These are phyloP conservation scores for Hortaea sp. DNA, from an alignment of 2,329 filamentous ascomycete genomes.

Conservation along the genomic window DNA sequence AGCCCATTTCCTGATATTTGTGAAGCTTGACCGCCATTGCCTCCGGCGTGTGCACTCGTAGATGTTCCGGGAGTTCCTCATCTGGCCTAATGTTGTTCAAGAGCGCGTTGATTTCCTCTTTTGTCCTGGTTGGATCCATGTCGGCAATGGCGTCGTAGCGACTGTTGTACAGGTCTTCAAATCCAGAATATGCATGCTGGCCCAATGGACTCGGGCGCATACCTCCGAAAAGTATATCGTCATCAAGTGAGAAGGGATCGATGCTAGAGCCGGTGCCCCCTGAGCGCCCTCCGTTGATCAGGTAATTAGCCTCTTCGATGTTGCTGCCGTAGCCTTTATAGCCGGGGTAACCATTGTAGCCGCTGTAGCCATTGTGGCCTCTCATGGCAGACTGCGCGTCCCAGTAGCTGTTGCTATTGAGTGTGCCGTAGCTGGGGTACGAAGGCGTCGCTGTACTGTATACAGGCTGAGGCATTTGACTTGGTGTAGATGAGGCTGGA, in stretches of 20 bases:
- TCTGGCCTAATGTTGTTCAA: constrained; percentile 66
- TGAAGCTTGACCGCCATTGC: constrained; percentile 61
- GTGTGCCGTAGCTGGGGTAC: too few relatives aligned
- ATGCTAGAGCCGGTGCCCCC: background rate
- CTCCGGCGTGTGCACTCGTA: constrained; percentile 58
- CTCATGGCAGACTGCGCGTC: too few relatives aligned
- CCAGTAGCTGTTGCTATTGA: too few relatives aligned
- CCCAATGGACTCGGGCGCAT: constrained; percentile 11
- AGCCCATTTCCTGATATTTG: constrained; percentile 69
- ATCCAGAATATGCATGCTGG: constrained; percentile 13
- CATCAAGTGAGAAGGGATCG: constrained; percentile 7
- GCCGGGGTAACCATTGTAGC: background rate
- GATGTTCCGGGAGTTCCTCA: constrained; percentile 40
- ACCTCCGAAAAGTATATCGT: constrained; percentile 16
- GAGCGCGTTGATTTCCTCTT: constrained; percentile 60
- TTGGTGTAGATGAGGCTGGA: background rate
- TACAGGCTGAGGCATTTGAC: background rate
- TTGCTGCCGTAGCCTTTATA: background rate
- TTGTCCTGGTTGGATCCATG: constrained; percentile 41
- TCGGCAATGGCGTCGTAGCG: constrained; percentile 16
- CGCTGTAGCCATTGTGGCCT: background rate
- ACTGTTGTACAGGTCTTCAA: constrained; percentile 15
- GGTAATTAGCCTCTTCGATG: constrained; percentile 9
- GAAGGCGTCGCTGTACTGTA: background rate
- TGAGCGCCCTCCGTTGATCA: constrained; percentile 11